phyloP scores from a whole-genome alignment of 2,329 filamentous ascomycete species.

The Ophiostoma sp. region DNA sequence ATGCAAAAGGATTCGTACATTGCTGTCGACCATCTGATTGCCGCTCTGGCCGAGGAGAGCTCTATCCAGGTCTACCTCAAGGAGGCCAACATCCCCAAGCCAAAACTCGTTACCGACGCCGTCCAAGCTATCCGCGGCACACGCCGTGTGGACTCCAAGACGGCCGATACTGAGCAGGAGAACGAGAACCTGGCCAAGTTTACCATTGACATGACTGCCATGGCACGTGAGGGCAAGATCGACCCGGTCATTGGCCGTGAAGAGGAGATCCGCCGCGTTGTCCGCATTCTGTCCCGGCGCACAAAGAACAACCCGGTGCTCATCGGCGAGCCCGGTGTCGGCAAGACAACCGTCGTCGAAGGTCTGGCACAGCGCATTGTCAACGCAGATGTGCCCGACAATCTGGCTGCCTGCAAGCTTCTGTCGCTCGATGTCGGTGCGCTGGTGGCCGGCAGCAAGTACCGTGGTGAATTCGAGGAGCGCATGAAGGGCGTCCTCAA shows the following conservation, averaged over 20 bases:
- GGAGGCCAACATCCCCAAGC: conserved; percentile 85
- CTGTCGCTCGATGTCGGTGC: conserved; percentile 94
- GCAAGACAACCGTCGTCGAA: conserved; percentile 97
- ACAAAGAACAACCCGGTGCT: conserved; percentile 99
- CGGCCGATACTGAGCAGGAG: conserved; percentile 85
- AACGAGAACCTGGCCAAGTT: conserved; percentile 97
- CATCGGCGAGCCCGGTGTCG: conserved; percentile 96
- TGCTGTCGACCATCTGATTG: conserved; percentile 90
- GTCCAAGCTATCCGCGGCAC: conserved; percentile 88
- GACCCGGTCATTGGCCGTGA: conserved; percentile 96
- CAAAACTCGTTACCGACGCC: conserved; percentile 86
- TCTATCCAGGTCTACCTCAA: conserved; percentile 68
- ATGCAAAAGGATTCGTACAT: conserved; percentile 97
- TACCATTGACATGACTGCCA: conserved; percentile 95
- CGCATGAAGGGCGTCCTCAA: conserved; percentile 98
- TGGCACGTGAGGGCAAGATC: conserved; percentile 95
- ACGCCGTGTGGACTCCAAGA: conserved; percentile 90
- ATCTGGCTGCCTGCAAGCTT: conserved; percentile 86
- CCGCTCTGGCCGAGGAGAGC: conserved; percentile 72
- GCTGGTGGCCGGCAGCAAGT: conserved; percentile 95
- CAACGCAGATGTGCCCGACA: conserved; percentile 93
- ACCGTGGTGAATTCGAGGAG: conserved; percentile 97
- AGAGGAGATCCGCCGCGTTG: conserved; percentile 87
- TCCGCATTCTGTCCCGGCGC: conserved; percentile 84
- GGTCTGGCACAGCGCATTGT: conserved; percentile 92